A percentile compares a stretch with the other conserved stretches of the same genome.
Conservation (phyloP, 208 protist genomes). For the Crithidia sp. region DNA sequence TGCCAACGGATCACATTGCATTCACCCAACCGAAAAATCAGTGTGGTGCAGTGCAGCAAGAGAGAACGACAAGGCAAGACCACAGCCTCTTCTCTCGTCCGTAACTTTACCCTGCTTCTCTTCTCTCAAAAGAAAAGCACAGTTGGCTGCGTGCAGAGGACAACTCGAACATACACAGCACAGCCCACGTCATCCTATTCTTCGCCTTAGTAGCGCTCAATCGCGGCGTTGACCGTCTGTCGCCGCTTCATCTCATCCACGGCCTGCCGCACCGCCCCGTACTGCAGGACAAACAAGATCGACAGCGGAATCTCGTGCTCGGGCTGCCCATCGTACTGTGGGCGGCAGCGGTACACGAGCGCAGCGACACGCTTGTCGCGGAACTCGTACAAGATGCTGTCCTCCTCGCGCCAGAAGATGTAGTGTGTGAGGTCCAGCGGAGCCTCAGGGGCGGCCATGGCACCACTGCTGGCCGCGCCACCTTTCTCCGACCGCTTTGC, state of each 20-base stretch:
- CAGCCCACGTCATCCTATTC: background rate
- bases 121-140: too few species aligned
- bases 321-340: conserved; percentile 87
- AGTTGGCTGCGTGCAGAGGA: too few species aligned
- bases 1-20: too few species aligned
- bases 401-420: conserved; percentile 91
- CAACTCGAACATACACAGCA: too few species aligned
- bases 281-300: conserved; percentile 75
- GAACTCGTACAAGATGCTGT: conserved; percentile 72
- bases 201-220: conserved; percentile 53
- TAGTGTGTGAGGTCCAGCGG: conserved; percentile 67
- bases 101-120: too few species aligned
- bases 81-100: too few species aligned
- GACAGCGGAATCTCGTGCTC: conserved; percentile 85
- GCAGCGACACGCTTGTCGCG: conserved; percentile 86
- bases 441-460: conserved; percentile 24
- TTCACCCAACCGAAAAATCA: too few species aligned
- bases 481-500: conserved; percentile 17
- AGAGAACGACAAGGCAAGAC: too few species aligned
- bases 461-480: conserved; percentile 4
- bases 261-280: conserved; percentile 65
- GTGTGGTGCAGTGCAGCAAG: too few species aligned
- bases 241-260: conserved; percentile 76
- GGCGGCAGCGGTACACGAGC: conserved; percentile 77
- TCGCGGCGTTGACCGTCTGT: conserved; percentile 43